phyloP scores from a whole-genome alignment of 2,329 filamentous ascomycete genomes.

The Epichloe brachyelytri region DNA sequence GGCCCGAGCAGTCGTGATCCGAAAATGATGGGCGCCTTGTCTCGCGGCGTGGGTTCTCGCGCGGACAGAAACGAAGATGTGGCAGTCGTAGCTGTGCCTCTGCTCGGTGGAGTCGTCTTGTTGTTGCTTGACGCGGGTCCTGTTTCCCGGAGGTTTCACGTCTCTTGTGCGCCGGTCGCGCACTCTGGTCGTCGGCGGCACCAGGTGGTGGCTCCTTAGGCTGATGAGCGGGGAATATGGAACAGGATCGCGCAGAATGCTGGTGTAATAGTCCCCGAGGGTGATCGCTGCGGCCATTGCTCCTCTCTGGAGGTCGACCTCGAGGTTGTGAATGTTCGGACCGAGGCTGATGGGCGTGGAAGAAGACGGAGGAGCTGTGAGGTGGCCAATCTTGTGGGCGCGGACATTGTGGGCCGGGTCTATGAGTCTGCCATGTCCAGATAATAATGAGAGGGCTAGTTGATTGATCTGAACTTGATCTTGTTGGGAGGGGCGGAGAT shows the following conservation, averaged over 20 bases:
- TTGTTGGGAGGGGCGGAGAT: neutral
- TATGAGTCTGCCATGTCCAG: neutral
- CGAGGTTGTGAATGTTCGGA: constrained; percentile 18
- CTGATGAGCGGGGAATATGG: constrained; percentile 27
- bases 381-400: constrained; percentile 17
- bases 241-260: constrained; percentile 35
- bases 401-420: constrained; percentile 14
- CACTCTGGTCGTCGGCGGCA: constrained; percentile 20
- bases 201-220: constrained; percentile 31
- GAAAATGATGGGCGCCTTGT: constrained; percentile 60
- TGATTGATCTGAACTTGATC: neutral
- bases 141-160: neutral
- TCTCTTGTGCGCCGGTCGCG: constrained; percentile 4
- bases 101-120: constrained; percentile 15
- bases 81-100: constrained; percentile 6
- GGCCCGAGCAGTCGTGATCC: constrained; percentile 67
- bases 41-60: constrained; percentile 29
- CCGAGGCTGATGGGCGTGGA: constrained; percentile 10
- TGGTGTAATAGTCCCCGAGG: constrained; percentile 48
- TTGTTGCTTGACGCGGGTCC: neutral
- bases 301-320: constrained; percentile 10
- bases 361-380: constrained; percentile 18
- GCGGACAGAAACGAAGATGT: constrained; percentile 10
- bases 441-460: too few relatives aligned
- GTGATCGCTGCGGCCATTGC: constrained; percentile 26